Evolutionary conservation across 2,329 filamentous ascomycete species (phyloP), one percentile per base, ranked within the genome.

Genomic region (Curvularia eragrostidis): DNA sequence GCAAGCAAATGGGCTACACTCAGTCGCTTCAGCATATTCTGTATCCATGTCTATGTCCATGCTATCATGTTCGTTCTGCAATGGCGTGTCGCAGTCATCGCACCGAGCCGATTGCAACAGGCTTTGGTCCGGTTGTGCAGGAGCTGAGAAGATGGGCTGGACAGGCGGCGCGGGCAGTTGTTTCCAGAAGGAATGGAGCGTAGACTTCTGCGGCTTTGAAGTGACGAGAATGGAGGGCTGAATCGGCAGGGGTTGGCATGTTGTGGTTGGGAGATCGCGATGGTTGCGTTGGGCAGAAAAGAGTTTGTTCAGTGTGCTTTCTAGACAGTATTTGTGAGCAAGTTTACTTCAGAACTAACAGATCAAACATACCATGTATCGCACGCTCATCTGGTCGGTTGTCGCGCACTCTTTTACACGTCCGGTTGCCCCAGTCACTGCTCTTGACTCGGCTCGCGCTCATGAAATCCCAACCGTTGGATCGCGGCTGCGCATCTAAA

Each of bases 331-430:
- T 63, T 15, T 60, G 58, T 52, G 7, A 46, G 26, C 3, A 10
- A 3, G 32, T 15, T 1, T 26, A 3, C 5, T 6, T 18, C 30
- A 2, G 9, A 10, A 5, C 21, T 3, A 23, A 23, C 13, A 9
- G 1, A 23, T 12, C 5, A 19, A 15, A 24, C 63, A 26, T 75
- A 87, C 85, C 81, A 69, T 86, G 83, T 54, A 88, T 80, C 15
- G 78, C 72, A 52, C 81, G 75, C 53, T 86, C 84, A 52, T 85
- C 81, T 0, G 85, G 86, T 43, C 85, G 79, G 66, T 84, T 82
- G 69, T 87, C 82, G 57, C 85, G 79, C 62, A 84, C 81, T 32
- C 86, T 76, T 73, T 88, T 88, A 58, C 82, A 79, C 54, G 86
- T 88, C 18, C 86, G 82, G 59, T 81, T 82, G 64, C 83, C 80